phyloP scores from a whole-genome alignment of 1,284 basidiomycete species.

The Mycena sp. region DNA sequence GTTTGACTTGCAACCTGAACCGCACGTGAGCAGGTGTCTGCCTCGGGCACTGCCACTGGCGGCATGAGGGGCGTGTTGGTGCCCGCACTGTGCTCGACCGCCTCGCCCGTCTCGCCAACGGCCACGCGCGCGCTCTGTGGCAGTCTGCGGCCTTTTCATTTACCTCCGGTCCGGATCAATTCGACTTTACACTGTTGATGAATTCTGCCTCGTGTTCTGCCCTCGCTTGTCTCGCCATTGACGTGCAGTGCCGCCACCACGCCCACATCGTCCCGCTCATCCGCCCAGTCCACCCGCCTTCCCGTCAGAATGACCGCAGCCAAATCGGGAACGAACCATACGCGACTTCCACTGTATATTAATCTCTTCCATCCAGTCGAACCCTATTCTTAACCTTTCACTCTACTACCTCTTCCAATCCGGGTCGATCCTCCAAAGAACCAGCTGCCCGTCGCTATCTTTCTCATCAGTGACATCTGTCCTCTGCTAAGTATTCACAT shows the following conservation, averaged over 20 bases:
- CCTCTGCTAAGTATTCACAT: constrained; percentile 12
- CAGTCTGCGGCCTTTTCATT: not conserved
- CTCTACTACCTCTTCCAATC: constrained; percentile 8
- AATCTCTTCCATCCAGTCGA: not conserved
- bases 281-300: not conserved
- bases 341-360: not conserved
- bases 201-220: not conserved
- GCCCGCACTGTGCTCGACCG: too few species aligned
- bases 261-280: too few species aligned
- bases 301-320: too few species aligned
- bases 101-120: too few species aligned
- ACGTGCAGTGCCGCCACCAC: too few species aligned
- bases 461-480: constrained; percentile 23
- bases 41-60: too few species aligned
- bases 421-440: constrained; percentile 25
- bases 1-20: too few species aligned
- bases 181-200: not conserved
- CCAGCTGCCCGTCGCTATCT: constrained; percentile 9
- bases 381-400: constrained; percentile 18
- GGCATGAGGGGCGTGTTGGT: too few species aligned
- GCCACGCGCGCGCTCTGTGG: too few species aligned
- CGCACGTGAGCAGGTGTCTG: too few species aligned
- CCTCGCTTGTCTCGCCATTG: too few species aligned
- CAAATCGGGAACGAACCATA: too few species aligned
- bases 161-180: not conserved